Evolutionary conservation across 2,329 filamentous ascomycete genomes (phyloP).

Genomic region (Aspergillus arachidicola): DNA sequence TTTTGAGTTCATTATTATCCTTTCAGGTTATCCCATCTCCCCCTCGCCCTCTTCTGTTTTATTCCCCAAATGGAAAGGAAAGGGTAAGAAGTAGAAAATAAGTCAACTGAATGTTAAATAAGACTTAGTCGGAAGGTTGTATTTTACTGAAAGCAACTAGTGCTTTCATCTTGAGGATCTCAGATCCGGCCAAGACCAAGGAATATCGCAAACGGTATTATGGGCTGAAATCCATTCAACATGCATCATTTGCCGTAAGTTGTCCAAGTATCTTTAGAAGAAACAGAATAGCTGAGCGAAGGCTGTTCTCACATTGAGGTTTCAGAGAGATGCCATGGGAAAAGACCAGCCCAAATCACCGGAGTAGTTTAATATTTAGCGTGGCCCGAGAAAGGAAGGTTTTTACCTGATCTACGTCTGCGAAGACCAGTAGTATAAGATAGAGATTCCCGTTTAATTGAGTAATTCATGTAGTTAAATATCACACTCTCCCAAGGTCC

Average conservation of each 20-base stretch:
- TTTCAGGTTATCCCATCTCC: no score
- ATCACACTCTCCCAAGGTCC: background rate
- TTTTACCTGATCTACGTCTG: background rate
- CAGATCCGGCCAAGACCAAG: background rate
- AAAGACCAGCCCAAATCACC: background rate
- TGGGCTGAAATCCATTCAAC: background rate
- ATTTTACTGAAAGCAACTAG: background rate
- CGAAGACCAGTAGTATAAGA: background rate
- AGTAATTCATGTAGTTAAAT: background rate
- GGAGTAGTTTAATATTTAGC: background rate
- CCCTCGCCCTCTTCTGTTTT: background rate
- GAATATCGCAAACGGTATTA: background rate
- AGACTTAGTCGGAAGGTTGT: background rate
- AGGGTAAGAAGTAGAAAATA: background rate
- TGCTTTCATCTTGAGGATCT: background rate
- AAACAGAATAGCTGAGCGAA: background rate
- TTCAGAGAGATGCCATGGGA: background rate
- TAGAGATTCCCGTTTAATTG: background rate
- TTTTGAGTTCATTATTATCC: background rate
- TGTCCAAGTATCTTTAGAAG: background rate
- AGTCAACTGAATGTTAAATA: background rate
- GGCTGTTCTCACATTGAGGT: background rate
- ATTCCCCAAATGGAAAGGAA: background rate
- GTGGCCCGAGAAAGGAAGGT: background rate
- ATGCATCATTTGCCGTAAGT: background rate